Base-by-base conservation (phyloP, 2,329 filamentous ascomycete species). In the Remersonia thermophila region DNA sequence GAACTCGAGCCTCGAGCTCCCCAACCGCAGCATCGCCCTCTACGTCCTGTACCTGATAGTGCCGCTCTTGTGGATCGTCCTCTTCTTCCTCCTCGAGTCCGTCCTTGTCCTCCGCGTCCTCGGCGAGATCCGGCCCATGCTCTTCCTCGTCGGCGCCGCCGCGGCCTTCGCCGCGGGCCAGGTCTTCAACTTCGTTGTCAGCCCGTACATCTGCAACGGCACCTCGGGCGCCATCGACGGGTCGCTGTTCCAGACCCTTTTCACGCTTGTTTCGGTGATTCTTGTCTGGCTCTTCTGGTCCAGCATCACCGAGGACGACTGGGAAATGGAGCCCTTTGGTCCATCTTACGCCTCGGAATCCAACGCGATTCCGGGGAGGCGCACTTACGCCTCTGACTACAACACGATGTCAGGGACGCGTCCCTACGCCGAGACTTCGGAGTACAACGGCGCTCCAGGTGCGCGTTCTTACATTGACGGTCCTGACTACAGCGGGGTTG, bases 271-370 rank as follows among this genome's bases (percentile, higher is more conserved):
- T 10, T 71, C 87, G 0, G 85, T 98, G 4, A 69, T 84, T 13
- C 76, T 76, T 61, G 63, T 95, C 46, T 98, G 91, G 87, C 60
- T 83, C 39, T 98, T 98, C 67, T 98, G 91, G 91, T 93, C 86
- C 32, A 95, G 86, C 63, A 98, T 98, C 51, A 98, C 91, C 12
- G 91, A 98, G 61, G 91, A 98, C 53, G 89, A 95, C 64, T 98
- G 91, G 91, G 85, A 87, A 13, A 70, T 49, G 40, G 41, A 43
- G 12, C 36, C 41, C 13, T 34, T n/a, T n/a, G n/a, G n/a, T 32
- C 31, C 42, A 43, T 27, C 44, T 3, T 54, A 53, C 38, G 48
- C 51, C 31, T 54, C n/a, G n/a, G n/a, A 44, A 42, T 26, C 18
- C 33, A 25, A 11, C 17, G n/a, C 32, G 27, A 25, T 27, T n/a